Evolutionary conservation across 2,329 filamentous ascomycete genomes (phyloP).

Genomic region (Aspergillus spinulosporus): DNA sequence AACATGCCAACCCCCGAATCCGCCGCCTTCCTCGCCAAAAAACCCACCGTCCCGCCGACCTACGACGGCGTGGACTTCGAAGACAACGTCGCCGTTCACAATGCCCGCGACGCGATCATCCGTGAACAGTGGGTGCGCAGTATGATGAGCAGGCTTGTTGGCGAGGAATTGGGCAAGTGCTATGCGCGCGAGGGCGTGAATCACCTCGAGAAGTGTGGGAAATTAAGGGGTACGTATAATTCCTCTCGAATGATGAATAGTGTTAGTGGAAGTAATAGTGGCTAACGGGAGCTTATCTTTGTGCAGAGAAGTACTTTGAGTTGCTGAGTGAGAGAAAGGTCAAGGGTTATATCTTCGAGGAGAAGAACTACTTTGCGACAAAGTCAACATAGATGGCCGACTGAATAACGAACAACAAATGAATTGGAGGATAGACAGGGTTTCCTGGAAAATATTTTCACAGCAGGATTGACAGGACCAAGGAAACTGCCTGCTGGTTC

Average conservation of each 20-base stretch:
- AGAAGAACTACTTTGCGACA: conserved; percentile 59
- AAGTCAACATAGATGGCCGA: conserved; percentile 28
- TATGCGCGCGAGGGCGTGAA: conserved; percentile 66
- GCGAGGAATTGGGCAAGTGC: conserved; percentile 68
- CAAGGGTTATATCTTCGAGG: conserved; percentile 63
- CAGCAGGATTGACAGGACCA: too few relatives aligned
- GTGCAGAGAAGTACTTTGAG: conserved; percentile 64
- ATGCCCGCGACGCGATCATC: conserved; percentile 65
- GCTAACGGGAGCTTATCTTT: neutral
- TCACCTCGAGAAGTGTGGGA: conserved; percentile 67
- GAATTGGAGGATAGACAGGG: too few relatives aligned
- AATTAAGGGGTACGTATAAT: conserved; percentile 60
- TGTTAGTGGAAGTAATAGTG: neutral
- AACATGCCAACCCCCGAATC: conserved; percentile 67
- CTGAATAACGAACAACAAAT: too few relatives aligned
- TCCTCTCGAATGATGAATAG: neutral
- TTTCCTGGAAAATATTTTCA: too few relatives aligned
- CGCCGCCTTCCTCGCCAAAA: conserved; percentile 63
- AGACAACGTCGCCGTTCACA: conserved; percentile 63
- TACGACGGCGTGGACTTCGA: conserved; percentile 69
- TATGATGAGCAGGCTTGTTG: conserved; percentile 67
- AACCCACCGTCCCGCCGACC: conserved; percentile 64
- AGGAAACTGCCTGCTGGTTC: too few relatives aligned
- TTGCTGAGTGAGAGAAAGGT: conserved; percentile 63
- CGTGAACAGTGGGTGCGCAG: conserved; percentile 68